A percentile compares a stretch with the other conserved stretches of the same genome.
phyloP scores from a whole-genome alignment of 441 rosid species.

The Sinapis alba region DNA sequence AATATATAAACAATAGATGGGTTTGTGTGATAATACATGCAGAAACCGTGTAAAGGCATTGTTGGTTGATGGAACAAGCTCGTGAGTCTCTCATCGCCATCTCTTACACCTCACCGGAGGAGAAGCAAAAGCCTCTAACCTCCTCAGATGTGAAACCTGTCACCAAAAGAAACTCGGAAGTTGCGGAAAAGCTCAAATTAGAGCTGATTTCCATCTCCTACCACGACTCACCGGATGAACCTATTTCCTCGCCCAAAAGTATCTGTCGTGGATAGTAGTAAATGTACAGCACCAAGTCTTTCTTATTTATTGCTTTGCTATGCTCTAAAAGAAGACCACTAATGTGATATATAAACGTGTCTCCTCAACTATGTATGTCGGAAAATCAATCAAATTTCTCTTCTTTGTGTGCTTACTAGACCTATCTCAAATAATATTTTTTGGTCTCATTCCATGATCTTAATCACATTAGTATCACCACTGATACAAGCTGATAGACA shows the following conservation, averaged over 20 bases:
- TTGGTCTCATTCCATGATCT: neutral
- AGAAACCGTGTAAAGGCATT: conserved; percentile 33
- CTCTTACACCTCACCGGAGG: conserved; percentile 36
- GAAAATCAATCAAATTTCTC: neutral
- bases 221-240: neutral
- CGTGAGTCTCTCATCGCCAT: conserved; percentile 40
- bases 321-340: neutral
- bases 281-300: neutral
- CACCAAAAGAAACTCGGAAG: neutral
- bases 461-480: neutral
- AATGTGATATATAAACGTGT: neutral
- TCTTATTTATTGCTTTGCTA: neutral
- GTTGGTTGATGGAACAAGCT: conserved; percentile 38
- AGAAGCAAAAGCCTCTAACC: neutral
- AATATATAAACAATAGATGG: no score
- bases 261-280: neutral
- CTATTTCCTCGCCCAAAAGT: neutral
- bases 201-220: neutral
- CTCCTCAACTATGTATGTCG: neutral
- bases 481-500: neutral
- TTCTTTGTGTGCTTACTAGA: neutral
- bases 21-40: conserved; percentile 2
- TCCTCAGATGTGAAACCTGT: conserved; percentile 20
- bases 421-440: neutral
- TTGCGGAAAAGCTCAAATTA: neutral